phyloP scores from a whole-genome alignment of 2,329 filamentous ascomycete genomes.

The Colletotrichum nymphaeae region DNA sequence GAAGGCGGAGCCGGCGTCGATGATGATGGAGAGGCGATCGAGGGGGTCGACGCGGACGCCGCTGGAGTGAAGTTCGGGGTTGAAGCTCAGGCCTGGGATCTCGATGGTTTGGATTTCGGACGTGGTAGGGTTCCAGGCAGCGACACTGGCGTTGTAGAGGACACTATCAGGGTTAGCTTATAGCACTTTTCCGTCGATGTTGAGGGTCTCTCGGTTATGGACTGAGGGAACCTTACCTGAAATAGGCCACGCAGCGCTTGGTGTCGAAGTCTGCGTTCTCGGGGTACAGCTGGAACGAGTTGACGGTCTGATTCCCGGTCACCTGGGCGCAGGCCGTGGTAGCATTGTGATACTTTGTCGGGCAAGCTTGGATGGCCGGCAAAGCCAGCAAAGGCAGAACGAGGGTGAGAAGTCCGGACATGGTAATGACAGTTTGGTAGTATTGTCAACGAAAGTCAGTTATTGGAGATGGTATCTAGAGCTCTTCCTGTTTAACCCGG shows the following conservation, averaged over 20 bases:
- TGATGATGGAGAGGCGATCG: constrained; percentile 47
- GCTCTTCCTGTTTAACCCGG: background rate
- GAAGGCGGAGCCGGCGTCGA: constrained; percentile 49
- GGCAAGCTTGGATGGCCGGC: constrained; percentile 14
- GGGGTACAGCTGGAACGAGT: constrained; percentile 36
- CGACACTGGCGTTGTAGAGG: constrained; percentile 48
- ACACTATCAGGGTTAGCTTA: constrained; percentile 5
- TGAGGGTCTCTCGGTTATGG: background rate
- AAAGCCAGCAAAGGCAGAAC: constrained; percentile 20
- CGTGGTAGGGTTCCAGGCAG: constrained; percentile 46
- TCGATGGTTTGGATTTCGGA: constrained; percentile 40
- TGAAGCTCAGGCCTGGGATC: constrained; percentile 45
- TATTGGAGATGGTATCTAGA: background rate
- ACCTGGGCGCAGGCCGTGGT: background rate
- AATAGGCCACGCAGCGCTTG: constrained; percentile 36
- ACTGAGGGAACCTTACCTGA: constrained; percentile 31
- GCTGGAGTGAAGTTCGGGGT: constrained; percentile 45
- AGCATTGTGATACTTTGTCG: background rate
- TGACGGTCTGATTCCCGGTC: constrained; percentile 26
- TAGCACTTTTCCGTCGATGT: background rate
- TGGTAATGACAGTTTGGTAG: background rate
- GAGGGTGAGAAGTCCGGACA: background rate
- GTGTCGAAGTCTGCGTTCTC: constrained; percentile 39
- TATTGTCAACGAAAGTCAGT: background rate
- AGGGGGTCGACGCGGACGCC: constrained; percentile 49